phyloP scores from a whole-genome alignment of 192 early-diverging fungal genomes.

The Spizellomyces punctatus region DNA sequence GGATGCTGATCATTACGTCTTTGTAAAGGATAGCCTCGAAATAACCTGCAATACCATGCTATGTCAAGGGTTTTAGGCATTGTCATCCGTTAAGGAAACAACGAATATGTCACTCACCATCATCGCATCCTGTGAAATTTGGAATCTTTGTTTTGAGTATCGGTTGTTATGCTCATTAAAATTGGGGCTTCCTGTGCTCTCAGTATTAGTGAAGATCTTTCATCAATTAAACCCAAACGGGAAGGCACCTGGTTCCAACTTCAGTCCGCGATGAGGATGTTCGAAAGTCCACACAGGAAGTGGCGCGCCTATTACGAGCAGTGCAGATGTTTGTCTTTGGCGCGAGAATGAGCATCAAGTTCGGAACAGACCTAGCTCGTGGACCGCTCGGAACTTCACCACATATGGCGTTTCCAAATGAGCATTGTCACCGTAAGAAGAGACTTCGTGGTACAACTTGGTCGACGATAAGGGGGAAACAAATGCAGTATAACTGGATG shows the following conservation, averaged over 20 bases:
- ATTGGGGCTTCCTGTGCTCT: slow-evolving; percentile 41
- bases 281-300: slow-evolving; percentile 79
- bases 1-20: slow-evolving; percentile 78
- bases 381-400: slow-evolving; percentile 87
- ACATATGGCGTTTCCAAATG: slow-evolving; percentile 94
- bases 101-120: slow-evolving; percentile 38
- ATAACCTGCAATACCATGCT: slow-evolving; percentile 95
- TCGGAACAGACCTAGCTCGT: slow-evolving; percentile 48
- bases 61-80: slow-evolving; percentile 19
- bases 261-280: slow-evolving; percentile 58
- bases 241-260: neutral
- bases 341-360: slow-evolving; percentile 5
- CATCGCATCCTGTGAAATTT: slow-evolving; percentile 54
- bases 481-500: slow-evolving; percentile 81
- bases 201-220: no score
- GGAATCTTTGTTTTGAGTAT: slow-evolving; percentile 58
- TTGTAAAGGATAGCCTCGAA: slow-evolving; percentile 93
- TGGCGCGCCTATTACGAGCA: slow-evolving; percentile 51
- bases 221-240: no score
- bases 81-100: no score
- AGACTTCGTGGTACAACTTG: slow-evolving; percentile 76
- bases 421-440: slow-evolving; percentile 60
- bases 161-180: slow-evolving; percentile 80
- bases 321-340: neutral
- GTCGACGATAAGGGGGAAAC: slow-evolving; percentile 86